phyloP scores from a whole-genome alignment of 345 rosid genomes.

The Populus tremula region DNA sequence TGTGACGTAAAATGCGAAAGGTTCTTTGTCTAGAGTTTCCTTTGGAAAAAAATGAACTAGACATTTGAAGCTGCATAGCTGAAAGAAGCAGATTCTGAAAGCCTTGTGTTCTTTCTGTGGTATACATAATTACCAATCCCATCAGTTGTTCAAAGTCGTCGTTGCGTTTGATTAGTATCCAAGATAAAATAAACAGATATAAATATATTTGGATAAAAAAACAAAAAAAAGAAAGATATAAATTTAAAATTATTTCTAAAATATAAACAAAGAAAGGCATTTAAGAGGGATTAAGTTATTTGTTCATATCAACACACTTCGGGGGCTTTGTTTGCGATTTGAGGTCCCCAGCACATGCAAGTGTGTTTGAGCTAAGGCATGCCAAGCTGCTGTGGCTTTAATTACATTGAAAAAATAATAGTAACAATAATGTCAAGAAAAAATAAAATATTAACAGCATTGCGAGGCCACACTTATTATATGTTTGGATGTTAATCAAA shows the following conservation, averaged over 20 bases:
- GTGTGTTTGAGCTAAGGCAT: background rate
- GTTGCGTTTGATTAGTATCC: too few species aligned
- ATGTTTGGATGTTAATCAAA: background rate
- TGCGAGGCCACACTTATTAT: background rate
- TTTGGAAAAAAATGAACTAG: background rate
- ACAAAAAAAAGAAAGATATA: too few species aligned
- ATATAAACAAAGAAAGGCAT: too few species aligned
- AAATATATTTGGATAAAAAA: too few species aligned
- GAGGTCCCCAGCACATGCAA: background rate
- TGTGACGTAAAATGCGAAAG: background rate
- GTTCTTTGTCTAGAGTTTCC: background rate
- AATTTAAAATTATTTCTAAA: too few species aligned
- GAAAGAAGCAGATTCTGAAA: background rate
- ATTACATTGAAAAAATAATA: background rate
- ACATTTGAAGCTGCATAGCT: background rate
- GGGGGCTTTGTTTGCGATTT: background rate
- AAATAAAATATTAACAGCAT: background rate
- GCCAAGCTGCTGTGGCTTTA: background rate
- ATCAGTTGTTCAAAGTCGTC: background rate
- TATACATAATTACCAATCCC: background rate
- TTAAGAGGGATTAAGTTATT: background rate
- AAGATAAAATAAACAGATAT: too few species aligned
- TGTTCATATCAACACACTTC: background rate
- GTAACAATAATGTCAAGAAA: background rate
- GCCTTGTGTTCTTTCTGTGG: background rate